phyloP scores from a whole-genome alignment of 129 eudicot genomes.

The Lactuca saligna region DNA sequence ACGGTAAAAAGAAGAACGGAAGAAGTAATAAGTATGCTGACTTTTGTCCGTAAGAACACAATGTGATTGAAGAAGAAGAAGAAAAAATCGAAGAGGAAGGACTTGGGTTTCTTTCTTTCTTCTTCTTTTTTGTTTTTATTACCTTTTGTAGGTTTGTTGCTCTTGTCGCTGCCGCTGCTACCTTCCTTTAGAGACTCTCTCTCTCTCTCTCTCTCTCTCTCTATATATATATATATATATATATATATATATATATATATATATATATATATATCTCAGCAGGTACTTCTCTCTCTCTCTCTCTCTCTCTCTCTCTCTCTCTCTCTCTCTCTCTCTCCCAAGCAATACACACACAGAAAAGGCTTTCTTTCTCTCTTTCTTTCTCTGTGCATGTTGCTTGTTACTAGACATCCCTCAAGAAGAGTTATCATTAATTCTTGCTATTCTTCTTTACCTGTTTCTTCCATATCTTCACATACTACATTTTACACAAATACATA shows the following conservation, averaged over 20 bases:
- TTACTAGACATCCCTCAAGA: slow-evolving; percentile 37
- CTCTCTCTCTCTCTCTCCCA: background rate
- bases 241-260: too few species aligned
- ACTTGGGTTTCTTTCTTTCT: slow-evolving; percentile 31
- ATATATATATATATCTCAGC: too few species aligned
- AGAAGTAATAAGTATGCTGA: slow-evolving; percentile 15
- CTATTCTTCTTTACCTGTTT: slow-evolving; percentile 33
- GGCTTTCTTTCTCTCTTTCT: slow-evolving; percentile 23
- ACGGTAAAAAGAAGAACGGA: slow-evolving; percentile 4
- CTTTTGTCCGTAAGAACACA: slow-evolving; percentile 19
- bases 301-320: slow-evolving; percentile 4
- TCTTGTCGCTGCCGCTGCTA: slow-evolving; percentile 49
- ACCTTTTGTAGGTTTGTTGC: slow-evolving; percentile 48
- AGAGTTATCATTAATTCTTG: slow-evolving; percentile 37
- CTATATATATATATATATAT: too few species aligned
- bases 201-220: slow-evolving; percentile 4
- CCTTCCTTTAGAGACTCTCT: slow-evolving; percentile 30
- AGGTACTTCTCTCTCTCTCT: background rate
- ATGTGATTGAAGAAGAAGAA: slow-evolving; percentile 19
- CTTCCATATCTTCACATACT: slow-evolving; percentile 35
- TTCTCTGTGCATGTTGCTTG: slow-evolving; percentile 43
- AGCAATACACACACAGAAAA: slow-evolving; percentile 11
- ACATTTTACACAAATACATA: slow-evolving; percentile 38
- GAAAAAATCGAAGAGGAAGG: slow-evolving; percentile 29
- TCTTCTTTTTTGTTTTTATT: slow-evolving; percentile 51